Base-by-base conservation (phyloP, 2,329 filamentous ascomycete genomes). In the Aspergillus pseudonomiae region DNA sequence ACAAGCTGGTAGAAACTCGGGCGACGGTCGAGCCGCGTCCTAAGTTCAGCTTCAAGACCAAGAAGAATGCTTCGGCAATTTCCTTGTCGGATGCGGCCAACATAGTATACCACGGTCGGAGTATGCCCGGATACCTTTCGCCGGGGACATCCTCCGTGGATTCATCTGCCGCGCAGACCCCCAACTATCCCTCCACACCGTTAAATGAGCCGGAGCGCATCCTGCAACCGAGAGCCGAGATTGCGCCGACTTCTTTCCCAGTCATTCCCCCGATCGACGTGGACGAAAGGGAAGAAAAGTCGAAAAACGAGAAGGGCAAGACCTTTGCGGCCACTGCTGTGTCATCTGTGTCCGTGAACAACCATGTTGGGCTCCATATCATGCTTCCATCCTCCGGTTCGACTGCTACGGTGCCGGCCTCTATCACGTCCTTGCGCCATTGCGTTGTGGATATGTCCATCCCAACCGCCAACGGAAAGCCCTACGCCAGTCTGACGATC, bases 361-460 rank as follows among this genome's bases (percentile, higher is more conserved):
- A 88, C 66, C 91, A 94, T 70, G 79, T 79, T 0, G 83, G 85
- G n/a, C 77, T 90, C 21, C 91, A 94, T 76, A 92, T 96, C 70
- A 89, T 91, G 67, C 85, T 96, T 0, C 91, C 93, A 0, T 80
- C 86, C 0, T 88, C 90, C 0, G 89, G 91, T 0, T 85, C 89
- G 5, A 84, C 86, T n/a, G 86, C 91, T 4, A 91, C 90, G 0
- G 87, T 89, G 0, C 91, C 91, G 0, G 92, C 91, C 3, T 89
- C 88, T 14, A 80, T 97, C 34, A 90, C 89, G 0, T 86, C 90
- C 55, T 80, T 97, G 24, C 80, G 81, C 1, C 82, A 83, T 60
- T 95, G 92, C 75, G 85, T 96, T 10, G 86, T 97, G 57, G 92
- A 97, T 77, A 89, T 97, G 84, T 91, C 91, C 0, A 83, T 87